These are phyloP conservation scores for Pythium periplocum DNA, from an alignment of 352 stramenopile species.

Conservation along the genomic window DNA sequence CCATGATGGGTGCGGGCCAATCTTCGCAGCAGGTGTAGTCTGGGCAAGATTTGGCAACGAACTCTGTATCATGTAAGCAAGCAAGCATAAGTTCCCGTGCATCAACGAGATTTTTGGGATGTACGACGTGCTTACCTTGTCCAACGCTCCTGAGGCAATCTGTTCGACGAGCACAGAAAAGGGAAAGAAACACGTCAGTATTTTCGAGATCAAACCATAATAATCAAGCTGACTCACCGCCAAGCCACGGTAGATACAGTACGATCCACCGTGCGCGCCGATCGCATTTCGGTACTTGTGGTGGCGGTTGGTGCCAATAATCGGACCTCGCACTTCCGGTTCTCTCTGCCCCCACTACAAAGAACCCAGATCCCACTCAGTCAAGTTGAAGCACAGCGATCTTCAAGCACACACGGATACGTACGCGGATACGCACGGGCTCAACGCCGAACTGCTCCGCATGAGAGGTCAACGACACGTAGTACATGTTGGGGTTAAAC, in stretches of 20 bases:
- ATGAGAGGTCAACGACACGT: slow-evolving; percentile 85
- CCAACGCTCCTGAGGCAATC: slow-evolving; percentile 68
- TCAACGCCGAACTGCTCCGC: slow-evolving; percentile 85
- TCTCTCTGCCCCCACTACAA: slow-evolving; percentile 91
- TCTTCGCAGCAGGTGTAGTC: slow-evolving; percentile 95
- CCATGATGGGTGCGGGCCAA: slow-evolving; percentile 96
- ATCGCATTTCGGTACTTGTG: slow-evolving; percentile 97
- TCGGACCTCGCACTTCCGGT: slow-evolving; percentile 86
- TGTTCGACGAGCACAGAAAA: slow-evolving; percentile 8
- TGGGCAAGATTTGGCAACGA: slow-evolving; percentile 78
- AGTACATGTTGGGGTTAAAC: slow-evolving; percentile 84
- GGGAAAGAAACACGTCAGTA: slow-evolving; percentile 1
- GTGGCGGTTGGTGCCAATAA: slow-evolving; percentile 95
- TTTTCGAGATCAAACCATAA: no score
- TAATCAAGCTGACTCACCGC: slow-evolving; percentile 51
- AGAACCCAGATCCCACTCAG: neutral
- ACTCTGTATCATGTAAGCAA: slow-evolving; percentile 12
- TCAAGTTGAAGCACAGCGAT: neutral
- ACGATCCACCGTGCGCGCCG: slow-evolving; percentile 96
- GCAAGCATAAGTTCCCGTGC: neutral
- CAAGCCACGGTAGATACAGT: slow-evolving; percentile 98
- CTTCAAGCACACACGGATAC: slow-evolving; percentile 1
- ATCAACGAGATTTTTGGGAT: no score
- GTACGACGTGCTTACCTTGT: slow-evolving; percentile 22
- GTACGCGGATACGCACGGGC: slow-evolving; percentile 77